Conservation (phyloP, 169 alveolate genomes). For the Cytauxzoon felis region DNA sequence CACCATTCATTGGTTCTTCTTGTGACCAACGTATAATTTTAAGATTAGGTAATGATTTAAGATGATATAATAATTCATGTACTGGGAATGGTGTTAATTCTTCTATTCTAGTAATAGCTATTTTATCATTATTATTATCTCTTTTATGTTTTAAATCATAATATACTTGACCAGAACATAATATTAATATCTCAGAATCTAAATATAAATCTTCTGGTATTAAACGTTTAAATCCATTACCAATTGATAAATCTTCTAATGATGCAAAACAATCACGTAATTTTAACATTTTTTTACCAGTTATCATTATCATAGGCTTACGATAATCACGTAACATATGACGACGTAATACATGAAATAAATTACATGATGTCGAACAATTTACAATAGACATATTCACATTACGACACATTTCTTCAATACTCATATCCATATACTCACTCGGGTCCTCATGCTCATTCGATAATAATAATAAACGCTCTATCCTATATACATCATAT, state of each 20-base stretch:
- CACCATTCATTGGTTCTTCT: slow-evolving; percentile 90
- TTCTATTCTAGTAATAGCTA: slow-evolving; percentile 84
- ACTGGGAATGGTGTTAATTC: slow-evolving; percentile 89
- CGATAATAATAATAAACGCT: slow-evolving; percentile 81
- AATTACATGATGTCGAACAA: slow-evolving; percentile 86
- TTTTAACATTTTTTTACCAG: slow-evolving; percentile 69
- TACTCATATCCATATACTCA: slow-evolving; percentile 50
- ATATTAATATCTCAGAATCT: slow-evolving; percentile 71
- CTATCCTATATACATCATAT: slow-evolving; percentile 72
- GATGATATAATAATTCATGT: slow-evolving; percentile 61
- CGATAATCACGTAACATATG: slow-evolving; percentile 85
- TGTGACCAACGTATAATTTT: slow-evolving; percentile 84
- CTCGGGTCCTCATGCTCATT: slow-evolving; percentile 73
- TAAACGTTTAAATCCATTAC: slow-evolving; percentile 61
- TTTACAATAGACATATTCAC: slow-evolving; percentile 81
- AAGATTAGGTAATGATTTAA: slow-evolving; percentile 64
- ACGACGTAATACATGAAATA: slow-evolving; percentile 89
- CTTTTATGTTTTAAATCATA: slow-evolving; percentile 77
- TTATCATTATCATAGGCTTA: slow-evolving; percentile 66
- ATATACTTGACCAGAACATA: slow-evolving; percentile 90
- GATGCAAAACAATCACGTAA: slow-evolving; percentile 67
- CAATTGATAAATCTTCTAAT: slow-evolving; percentile 62
- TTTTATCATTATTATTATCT: slow-evolving; percentile 56
- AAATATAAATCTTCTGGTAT: slow-evolving; percentile 66
- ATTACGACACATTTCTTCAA: slow-evolving; percentile 53